Base-by-base conservation (phyloP, 2,329 filamentous ascomycete species). In the Eurotiales sp. region DNA sequence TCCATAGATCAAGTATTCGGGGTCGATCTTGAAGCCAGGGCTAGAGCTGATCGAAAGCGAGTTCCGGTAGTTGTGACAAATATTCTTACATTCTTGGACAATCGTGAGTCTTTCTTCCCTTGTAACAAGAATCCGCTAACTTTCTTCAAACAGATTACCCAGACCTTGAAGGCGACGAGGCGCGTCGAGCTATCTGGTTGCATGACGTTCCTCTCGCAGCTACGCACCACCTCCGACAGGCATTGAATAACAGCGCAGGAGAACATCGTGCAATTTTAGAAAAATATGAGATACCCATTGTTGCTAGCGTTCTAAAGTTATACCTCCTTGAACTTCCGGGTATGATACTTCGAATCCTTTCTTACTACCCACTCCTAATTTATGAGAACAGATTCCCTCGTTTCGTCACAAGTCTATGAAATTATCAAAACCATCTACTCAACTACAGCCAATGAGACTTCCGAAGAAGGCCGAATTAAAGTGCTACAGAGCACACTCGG, bases 371-470 rank as follows among this genome's bases (percentile, higher is more conserved):
- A 6, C 6, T 47, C 12, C 46, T 58, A 45, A 56, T 36, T 32
- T 15, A 50, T 37, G 47, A 19, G 59, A n/a, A 39, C 59, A 93
- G 93, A 99, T 72, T 97, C 93, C n/a, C 80, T 99, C 56, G 92
- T 99, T 55, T 97, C 93, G 51, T 95, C 90, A 36, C 92, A 97
- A 68, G 90, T 99, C 53, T 99, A 99, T 70, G 95, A 99, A 74
- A 97, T 99, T 65, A 86, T 99, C 67, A 91, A 96, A 73, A 97
- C 90, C 2, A 95, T 99, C 58, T 99, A 99, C 75, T 86, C 84
- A 42, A 90, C 88, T 12, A 86, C 90, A 11, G 79, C 87, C 42
- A 81, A 87, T 37, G 89, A 95, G 52, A 81, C 83, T 14, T 84
- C 85, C 3, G 88, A 95, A 61, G 79, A 84, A 46, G 85, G 88